Percentiles rank a stretch among this genome's conserved stretches.
Conservation (phyloP, 2,329 filamentous ascomycete species). For the Akanthomyces muscarius region DNA sequence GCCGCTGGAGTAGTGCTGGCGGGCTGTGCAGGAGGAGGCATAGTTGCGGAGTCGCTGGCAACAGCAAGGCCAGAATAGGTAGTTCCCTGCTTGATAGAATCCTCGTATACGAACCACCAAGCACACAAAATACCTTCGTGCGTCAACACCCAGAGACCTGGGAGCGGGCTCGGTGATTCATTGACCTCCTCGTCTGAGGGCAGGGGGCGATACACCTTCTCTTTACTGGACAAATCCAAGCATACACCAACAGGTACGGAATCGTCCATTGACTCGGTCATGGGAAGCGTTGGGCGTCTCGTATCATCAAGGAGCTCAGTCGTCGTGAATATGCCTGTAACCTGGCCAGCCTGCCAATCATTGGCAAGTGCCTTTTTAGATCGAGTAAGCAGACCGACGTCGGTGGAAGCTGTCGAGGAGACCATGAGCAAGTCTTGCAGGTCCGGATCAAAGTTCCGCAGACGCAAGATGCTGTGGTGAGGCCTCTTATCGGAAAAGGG, state of each 20-base stretch:
- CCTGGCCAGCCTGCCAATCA: slow-evolving; percentile 54
- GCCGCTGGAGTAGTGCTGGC: neutral
- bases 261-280: slow-evolving; percentile 53
- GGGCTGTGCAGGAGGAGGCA: slow-evolving; percentile 27
- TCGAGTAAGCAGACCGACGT: slow-evolving; percentile 73
- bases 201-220: slow-evolving; percentile 75
- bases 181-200: slow-evolving; percentile 71
- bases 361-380: slow-evolving; percentile 64
- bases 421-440: slow-evolving; percentile 79
- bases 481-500: slow-evolving; percentile 65
- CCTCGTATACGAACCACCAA: slow-evolving; percentile 92
- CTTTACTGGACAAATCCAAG: slow-evolving; percentile 78
- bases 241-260: slow-evolving; percentile 79
- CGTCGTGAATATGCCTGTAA: slow-evolving; percentile 67
- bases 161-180: slow-evolving; percentile 74
- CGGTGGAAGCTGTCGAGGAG: slow-evolving; percentile 72
- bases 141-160: slow-evolving; percentile 79
- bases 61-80: slow-evolving; percentile 67
- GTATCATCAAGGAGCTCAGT: slow-evolving; percentile 71
- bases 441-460: slow-evolving; percentile 76
- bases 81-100: slow-evolving; percentile 71
- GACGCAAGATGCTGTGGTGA: slow-evolving; percentile 71
- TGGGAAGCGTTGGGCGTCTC: slow-evolving; percentile 69
- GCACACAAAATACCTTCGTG: slow-evolving; percentile 79
- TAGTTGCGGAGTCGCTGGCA: slow-evolving; percentile 31